Evolutionary conservation across 345 rosid species (phyloP), one percentile per base, ranked within the genome.

Genomic region (Lepidium aucheri): DNA sequence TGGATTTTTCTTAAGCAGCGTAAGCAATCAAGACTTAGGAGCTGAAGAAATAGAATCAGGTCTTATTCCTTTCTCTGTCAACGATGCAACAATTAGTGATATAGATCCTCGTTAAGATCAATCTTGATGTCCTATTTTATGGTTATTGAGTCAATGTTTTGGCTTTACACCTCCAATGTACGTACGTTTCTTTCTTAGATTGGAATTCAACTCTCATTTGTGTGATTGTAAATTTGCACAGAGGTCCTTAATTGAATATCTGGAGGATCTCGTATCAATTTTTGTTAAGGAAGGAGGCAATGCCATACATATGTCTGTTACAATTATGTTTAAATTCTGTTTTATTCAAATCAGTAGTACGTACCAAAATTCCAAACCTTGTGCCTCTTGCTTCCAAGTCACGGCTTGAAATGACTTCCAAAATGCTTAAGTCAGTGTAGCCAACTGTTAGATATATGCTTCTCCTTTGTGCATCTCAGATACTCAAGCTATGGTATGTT

Each of bases 91-190:
- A 9, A 46, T 36, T n/a, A 58, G 14, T 17, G 56, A 36, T 15
- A 26, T 68, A 6, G 57, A 35, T 36, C 73, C 73, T 68, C 73
- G 73, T 44, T 56, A 1, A 55, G 44, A 42, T 43, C 39, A 64
- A 53, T 36, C 17, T 38, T 51, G 30, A 38, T 50, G 58, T 63
- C 7, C 15, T n/a, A 3, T 15, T 14, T 16, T 45, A 22, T 46
- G 20, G 2, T 62, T 34, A 1, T 18, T 33, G 8, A 6, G 28
- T 42, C 6, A 13, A 6, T 20, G 4, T 20, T 6, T 0, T 53
- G n/a, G 13, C 11, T n/a, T 56, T 38, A 18, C 32, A 20, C 34
- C 10, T 34, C 45, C 14, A 22, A 5, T 11, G 10, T 9, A 15
- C 34, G 24, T 12, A 11, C 34, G 9, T 39, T 56, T 56, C 16